Base-by-base conservation (phyloP, 2,329 filamentous ascomycete species). In the Fusarium xylarioides region DNA sequence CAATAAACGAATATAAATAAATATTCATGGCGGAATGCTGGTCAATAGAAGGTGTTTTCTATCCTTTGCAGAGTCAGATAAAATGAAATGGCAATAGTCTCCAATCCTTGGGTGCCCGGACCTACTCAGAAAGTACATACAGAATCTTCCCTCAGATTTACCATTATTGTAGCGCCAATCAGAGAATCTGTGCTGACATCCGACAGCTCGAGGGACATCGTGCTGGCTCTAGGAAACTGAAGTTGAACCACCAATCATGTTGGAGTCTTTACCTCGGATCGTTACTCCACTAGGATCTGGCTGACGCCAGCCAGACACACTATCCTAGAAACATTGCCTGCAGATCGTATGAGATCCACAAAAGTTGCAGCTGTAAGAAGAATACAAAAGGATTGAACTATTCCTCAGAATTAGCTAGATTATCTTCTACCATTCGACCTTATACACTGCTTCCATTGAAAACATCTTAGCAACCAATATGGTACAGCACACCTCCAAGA, bases 231-330 rank as follows among this genome's bases (percentile, higher is more conserved):
- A 10, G 18, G 11, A 11, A 28, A 38, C 2, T 14, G 21, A 7
- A 4, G 23, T 4, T 30, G 19, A 23, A 11, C 35, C 5, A 40
- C 50, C 52, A 54, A 54, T 54, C 26, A 40, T n/a, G 6, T 12
- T 18, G 4, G 26, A 54, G 7, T 16, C 12, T 38, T 10, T 0
- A 12, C 23, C 23, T 21, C 11, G 19, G 15, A n/a, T 6, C 15
- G 11, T 26, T 6, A 16, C 50, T 26, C 32, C 50, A 38, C 50
- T 12, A 18, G 34, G 23, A 57, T 57, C 21, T 56, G 50, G 59
- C 59, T 63, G 59, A 63, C 59, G 59, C 59, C 59, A 63, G 59
- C 59, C 52, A 63, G 19, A 34, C 5, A 21, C 9, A 56, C 49
- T 2, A 37, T 30, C 15, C n/a, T 23, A 40, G 49, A 26, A 55